Percentiles rank a stretch among this genome's conserved stretches.
phyloP scores from a whole-genome alignment of 345 rosid species.

The Acer saccharum region DNA sequence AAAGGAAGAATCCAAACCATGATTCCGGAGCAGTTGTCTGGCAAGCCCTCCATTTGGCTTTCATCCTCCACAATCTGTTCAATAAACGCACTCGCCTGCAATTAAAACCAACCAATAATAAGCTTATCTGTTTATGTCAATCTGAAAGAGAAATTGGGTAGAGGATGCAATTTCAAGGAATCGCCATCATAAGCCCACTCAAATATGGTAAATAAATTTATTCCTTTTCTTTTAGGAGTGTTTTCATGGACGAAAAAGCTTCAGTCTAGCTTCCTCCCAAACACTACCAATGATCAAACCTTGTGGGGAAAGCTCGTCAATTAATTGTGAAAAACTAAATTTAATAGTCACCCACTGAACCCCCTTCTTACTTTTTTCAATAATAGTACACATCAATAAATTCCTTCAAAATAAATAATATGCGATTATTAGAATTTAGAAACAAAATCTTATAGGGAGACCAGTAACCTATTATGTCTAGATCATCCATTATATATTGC shows the following conservation, averaged over 20 bases:
- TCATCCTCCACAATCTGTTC: conserved; percentile 77
- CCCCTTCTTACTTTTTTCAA: background rate
- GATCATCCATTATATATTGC: background rate
- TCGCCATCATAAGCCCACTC: background rate
- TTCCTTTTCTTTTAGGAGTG: background rate
- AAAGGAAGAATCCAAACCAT: conserved; percentile 52
- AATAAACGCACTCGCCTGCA: conserved; percentile 51
- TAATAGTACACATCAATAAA: background rate
- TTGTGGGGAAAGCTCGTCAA: background rate
- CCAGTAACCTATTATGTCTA: background rate
- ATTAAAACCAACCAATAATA: background rate
- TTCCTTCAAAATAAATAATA: background rate
- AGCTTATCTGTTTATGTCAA: conserved; percentile 7
- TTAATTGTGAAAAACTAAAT: background rate
- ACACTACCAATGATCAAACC: background rate
- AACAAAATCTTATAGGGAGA: background rate
- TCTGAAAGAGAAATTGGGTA: background rate
- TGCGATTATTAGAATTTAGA: background rate
- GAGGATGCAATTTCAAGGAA: background rate
- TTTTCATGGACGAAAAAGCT: background rate
- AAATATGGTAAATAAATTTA: background rate
- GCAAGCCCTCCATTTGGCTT: conserved; percentile 68
- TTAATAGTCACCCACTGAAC: background rate
- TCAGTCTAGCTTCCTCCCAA: background rate
- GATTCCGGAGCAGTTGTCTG: conserved; percentile 46